A percentile compares a stretch with the other conserved stretches of the same genome.
phyloP scores from a whole-genome alignment of 129 eudicot species.

The Pulicaria dysenterica region DNA sequence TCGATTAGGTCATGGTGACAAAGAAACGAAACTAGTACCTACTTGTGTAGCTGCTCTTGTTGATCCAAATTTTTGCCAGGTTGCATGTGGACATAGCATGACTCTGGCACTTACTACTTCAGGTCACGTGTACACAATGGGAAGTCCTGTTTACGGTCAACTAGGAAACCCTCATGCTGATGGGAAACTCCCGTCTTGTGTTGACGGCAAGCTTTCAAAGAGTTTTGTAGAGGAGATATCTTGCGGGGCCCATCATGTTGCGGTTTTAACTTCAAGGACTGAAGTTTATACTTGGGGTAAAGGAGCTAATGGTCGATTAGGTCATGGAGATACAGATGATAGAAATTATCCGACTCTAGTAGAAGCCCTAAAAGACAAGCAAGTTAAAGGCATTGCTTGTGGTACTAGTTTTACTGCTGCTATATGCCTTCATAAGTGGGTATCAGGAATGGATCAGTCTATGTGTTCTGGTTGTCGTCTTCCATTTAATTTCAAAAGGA shows the following conservation, averaged over 20 bases:
- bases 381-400: slow-evolving; percentile 80
- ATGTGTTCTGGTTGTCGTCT: slow-evolving; percentile 79
- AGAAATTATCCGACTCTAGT: slow-evolving; percentile 72
- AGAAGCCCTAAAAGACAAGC: slow-evolving; percentile 73
- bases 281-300: slow-evolving; percentile 98
- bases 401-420: slow-evolving; percentile 95
- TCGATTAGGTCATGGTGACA: slow-evolving; percentile 83
- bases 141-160: slow-evolving; percentile 70
- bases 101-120: slow-evolving; percentile 66
- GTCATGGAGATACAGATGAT: slow-evolving; percentile 84
- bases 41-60: slow-evolving; percentile 55
- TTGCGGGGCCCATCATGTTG: slow-evolving; percentile 94
- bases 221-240: slow-evolving; percentile 72
- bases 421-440: slow-evolving; percentile 77
- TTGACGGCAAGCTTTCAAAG: slow-evolving; percentile 57
- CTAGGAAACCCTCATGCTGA: slow-evolving; percentile 59
- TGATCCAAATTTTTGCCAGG: slow-evolving; percentile 56
- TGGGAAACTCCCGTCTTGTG: slow-evolving; percentile 60
- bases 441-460: slow-evolving; percentile 70
- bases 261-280: slow-evolving; percentile 76
- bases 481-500: slow-evolving; percentile 80
- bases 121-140: slow-evolving; percentile 87
- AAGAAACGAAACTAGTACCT: slow-evolving; percentile 61
- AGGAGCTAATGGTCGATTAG: slow-evolving; percentile 85
- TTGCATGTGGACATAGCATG: slow-evolving; percentile 75